These are phyloP conservation scores for Saksenaea vasiformis DNA, from an alignment of 371 early-diverging fungal genomes.

Conservation along the genomic window DNA sequence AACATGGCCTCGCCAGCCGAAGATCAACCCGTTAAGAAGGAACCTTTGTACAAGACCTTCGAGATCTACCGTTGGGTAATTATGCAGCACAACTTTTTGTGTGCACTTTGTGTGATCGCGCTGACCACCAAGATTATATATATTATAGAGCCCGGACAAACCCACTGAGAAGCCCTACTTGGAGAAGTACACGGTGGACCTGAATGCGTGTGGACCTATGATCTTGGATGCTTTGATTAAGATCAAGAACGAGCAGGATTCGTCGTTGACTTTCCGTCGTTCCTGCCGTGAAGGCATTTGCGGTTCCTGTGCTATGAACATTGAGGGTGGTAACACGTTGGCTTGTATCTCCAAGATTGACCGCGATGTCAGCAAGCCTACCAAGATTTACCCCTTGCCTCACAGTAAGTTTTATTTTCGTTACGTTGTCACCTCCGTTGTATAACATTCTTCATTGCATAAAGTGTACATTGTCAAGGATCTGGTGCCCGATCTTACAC, in stretches of 20 bases:
- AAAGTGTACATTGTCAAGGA: constrained; percentile 85
- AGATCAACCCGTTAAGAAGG: constrained; percentile 39
- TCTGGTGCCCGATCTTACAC: constrained; percentile 89
- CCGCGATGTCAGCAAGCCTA: constrained; percentile 60
- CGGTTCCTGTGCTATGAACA: constrained; percentile 98
- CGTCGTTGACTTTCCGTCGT: constrained; percentile 90
- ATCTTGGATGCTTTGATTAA: constrained; percentile 93
- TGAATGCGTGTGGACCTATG: constrained; percentile 94
- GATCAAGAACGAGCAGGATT: constrained; percentile 95
- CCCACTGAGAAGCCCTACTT: constrained; percentile 89
- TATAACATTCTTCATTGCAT: neutral
- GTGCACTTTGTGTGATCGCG: neutral
- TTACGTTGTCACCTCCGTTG: neutral
- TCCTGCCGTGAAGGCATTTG: constrained; percentile 85
- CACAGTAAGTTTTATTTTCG: constrained; percentile 68
- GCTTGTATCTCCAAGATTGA: constrained; percentile 92
- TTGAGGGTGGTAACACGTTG: constrained; percentile 91
- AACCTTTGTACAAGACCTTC: constrained; percentile 71
- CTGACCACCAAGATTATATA: neutral
- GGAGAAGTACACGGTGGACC: constrained; percentile 87
- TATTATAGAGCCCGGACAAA: constrained; percentile 90
- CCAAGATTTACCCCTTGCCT: constrained; percentile 95
- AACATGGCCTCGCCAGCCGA: constrained; percentile 42
- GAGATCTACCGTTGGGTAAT: constrained; percentile 86
- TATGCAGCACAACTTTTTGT: neutral